A percentile compares a stretch with the other conserved stretches of the same genome.
Evolutionary conservation across 176 grass and related monocot genomes (phyloP).

Genomic region (Carex parvula): DNA sequence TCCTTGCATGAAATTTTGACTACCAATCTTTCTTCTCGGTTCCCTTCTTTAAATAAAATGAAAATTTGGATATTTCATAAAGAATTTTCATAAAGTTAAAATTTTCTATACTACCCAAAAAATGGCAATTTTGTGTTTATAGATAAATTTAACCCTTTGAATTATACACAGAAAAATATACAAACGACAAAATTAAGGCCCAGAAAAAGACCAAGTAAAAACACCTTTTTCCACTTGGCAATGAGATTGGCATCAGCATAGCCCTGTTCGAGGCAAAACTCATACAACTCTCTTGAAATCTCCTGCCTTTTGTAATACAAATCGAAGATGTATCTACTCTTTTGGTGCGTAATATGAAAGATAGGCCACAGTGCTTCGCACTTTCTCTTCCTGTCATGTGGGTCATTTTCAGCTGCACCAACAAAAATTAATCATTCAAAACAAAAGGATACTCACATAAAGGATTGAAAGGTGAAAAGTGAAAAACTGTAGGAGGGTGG

Average conservation of each 20-base stretch:
- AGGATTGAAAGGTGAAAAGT: background rate
- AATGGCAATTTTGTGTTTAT: background rate
- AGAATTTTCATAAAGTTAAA: background rate
- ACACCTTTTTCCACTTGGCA: constrained; percentile 55
- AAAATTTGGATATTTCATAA: background rate
- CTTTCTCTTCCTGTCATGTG: constrained; percentile 48
- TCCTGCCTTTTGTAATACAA: constrained; percentile 44
- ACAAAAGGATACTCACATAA: background rate
- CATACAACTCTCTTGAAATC: constrained; percentile 46
- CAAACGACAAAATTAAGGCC: background rate
- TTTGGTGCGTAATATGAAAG: constrained; percentile 42
- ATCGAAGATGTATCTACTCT: constrained; percentile 40
- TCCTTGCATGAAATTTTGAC: background rate
- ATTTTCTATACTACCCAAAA: background rate
- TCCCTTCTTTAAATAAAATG: background rate
- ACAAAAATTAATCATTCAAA: background rate
- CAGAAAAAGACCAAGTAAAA: background rate
- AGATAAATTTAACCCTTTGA: background rate
- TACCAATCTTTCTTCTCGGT: background rate
- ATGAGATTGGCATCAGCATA: constrained; percentile 47
- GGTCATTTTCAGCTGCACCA: constrained; percentile 43
- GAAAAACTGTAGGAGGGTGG: background rate
- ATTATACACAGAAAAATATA: background rate
- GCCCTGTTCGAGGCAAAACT: constrained; percentile 47
- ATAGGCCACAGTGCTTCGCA: constrained; percentile 50